Evolutionary conservation across 106 monocot genomes (phyloP), one percentile per base, ranked within the genome.

Genomic region (Apostasia shenzhenica): DNA sequence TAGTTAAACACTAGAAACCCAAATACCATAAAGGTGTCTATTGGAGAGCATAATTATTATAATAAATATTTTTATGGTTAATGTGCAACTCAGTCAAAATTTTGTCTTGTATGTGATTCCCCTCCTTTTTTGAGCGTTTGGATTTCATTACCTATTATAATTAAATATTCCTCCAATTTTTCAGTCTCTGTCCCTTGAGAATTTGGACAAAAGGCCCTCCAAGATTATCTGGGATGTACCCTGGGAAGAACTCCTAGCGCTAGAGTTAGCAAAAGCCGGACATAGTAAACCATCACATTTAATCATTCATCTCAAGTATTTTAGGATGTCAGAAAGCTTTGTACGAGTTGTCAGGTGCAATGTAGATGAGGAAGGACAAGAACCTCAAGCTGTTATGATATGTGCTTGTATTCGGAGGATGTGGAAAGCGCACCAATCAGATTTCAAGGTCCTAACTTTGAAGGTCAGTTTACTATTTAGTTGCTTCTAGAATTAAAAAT

Each of bases 141-240:
- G 14, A 65, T 65, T 46, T 55, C 40, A 60, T 8, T 51, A 1
- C 3, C n/a, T 76, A 6, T 7, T 14, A 14, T 66, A 6, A 3
- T 12, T 52, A 42, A 37, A 5, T 59, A 48, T 54, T 26, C 57
- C 37, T 50, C 45, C 26, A 26, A 26, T 69, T 48, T 60, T 26
- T 45, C 65, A 99, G 99, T 83, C 83, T 74, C 72, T 77, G 53
- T 68, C 74, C 69, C 79, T 75, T 45, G 93, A 87, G 2, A 93
- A 88, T 80, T 70, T 90, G 83, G 99, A 90, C 57, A 90, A 80
- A 72, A 87, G 49, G 50, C 92, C 92, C 11, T 90, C 84, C 69
- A 99, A 99, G 80, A 99, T 99, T 54, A 63, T 90, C 50, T 99
- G 99, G 99, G 90, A 93, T 76, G 81, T 90, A 39, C 81, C 87